Evolutionary conservation across 768 basidiomycete genomes (phyloP).

Genomic region (Boletus sp.): DNA sequence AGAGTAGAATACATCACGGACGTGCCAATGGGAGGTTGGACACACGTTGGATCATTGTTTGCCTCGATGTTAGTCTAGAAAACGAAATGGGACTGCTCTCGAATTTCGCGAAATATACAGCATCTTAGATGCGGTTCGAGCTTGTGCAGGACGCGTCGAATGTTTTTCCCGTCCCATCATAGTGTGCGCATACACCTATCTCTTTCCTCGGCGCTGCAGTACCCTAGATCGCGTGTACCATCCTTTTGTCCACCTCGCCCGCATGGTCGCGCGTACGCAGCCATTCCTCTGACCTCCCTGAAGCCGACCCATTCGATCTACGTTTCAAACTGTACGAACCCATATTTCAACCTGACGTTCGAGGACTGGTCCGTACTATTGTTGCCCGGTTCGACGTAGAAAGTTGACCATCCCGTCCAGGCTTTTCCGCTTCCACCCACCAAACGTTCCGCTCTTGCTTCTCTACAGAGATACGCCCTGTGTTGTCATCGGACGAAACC

Average conservation of each 20-base stretch:
- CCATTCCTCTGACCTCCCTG: constrained; percentile 16
- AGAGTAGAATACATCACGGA: constrained; percentile 18
- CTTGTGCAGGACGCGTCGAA: constrained; percentile 10
- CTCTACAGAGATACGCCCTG: constrained; percentile 87
- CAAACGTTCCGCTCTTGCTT: constrained; percentile 68
- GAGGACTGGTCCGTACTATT: constrained; percentile 74
- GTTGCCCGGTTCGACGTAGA: constrained; percentile 26
- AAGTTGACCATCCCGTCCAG: constrained; percentile 36
- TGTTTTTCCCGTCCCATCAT: constrained; percentile 28
- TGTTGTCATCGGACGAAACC: constrained; percentile 92
- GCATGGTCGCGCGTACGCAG: constrained; percentile 12
- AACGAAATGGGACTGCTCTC: background rate
- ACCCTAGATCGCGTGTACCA: background rate
- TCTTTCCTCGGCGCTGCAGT: background rate
- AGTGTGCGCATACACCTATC: constrained; percentile 28
- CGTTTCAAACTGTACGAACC: constrained; percentile 73
- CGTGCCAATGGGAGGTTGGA: background rate
- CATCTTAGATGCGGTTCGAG: background rate
- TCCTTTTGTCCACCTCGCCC: background rate
- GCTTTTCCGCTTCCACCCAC: constrained; percentile 76
- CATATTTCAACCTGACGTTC: constrained; percentile 85
- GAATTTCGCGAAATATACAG: background rate
- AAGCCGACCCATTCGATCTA: constrained; percentile 53
- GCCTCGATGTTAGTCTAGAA: background rate
- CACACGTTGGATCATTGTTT: background rate